Evolutionary conservation across 106 monocot genomes (phyloP).

Genomic region (Dendrobium officinale): DNA sequence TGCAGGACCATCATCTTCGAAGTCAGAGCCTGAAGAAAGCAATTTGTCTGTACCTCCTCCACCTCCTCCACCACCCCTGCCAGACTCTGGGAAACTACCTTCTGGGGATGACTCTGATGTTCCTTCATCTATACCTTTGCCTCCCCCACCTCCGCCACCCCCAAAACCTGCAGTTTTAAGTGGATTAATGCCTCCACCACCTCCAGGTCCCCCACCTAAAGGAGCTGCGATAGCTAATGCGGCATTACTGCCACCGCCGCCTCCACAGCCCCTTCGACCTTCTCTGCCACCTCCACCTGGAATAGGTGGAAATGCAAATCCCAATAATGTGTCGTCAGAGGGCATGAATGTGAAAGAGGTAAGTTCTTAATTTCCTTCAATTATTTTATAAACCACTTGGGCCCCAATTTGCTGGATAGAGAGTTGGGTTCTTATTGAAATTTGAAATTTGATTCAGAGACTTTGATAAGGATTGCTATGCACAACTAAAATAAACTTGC

Average conservation of each 20-base stretch:
- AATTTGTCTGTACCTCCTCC: slow-evolving; percentile 48
- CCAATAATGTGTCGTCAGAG: slow-evolving; percentile 24
- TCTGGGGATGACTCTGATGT: slow-evolving; percentile 30
- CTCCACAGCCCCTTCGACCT: slow-evolving; percentile 42
- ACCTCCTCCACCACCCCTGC: slow-evolving; percentile 65
- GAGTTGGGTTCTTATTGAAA: no score
- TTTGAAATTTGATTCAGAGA: no score
- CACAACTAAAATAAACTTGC: no score
- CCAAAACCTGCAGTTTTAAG: slow-evolving; percentile 37
- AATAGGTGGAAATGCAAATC: slow-evolving; percentile 17
- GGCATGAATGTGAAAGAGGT: slow-evolving; percentile 30
- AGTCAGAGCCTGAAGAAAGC: slow-evolving; percentile 49
- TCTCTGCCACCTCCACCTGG: slow-evolving; percentile 33
- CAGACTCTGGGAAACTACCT: slow-evolving; percentile 24
- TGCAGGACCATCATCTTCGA: slow-evolving; percentile 55
- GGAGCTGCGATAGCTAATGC: slow-evolving; percentile 16
- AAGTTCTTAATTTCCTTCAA: not conserved
- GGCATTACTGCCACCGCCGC: slow-evolving; percentile 40
- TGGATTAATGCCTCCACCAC: slow-evolving; percentile 40
- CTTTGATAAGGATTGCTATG: no score
- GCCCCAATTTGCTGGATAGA: no score
- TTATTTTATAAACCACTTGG: not conserved
- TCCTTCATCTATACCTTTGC: slow-evolving; percentile 44
- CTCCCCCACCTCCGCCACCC: slow-evolving; percentile 48
- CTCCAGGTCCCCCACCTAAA: slow-evolving; percentile 60